Conservation (phyloP, 257 asterid genomes). For the Primulina tabacum region DNA sequence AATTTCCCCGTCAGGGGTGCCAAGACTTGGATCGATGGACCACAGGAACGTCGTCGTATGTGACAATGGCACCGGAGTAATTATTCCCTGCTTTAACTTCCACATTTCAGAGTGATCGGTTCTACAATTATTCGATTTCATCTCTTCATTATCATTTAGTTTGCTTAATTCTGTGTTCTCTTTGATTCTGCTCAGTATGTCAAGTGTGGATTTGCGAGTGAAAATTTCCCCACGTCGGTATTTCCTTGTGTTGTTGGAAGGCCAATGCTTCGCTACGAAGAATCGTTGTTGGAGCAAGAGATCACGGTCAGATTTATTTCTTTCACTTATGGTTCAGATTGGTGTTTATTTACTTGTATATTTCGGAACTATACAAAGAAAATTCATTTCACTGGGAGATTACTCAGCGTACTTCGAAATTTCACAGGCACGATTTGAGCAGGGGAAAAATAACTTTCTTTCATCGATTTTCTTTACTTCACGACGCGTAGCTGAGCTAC, state of each 20-base stretch:
- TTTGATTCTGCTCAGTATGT: slow-evolving; percentile 66
- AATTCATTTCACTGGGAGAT: neutral
- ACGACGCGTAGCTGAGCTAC: neutral
- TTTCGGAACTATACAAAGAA: neutral
- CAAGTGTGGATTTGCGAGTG: slow-evolving; percentile 94
- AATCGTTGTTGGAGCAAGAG: slow-evolving; percentile 89
- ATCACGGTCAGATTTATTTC: slow-evolving; percentile 52
- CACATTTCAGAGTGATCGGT: slow-evolving; percentile 4
- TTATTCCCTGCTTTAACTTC: neutral
- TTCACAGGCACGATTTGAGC: neutral
- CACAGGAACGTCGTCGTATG: slow-evolving; percentile 82
- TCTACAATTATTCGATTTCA: slow-evolving; percentile 20
- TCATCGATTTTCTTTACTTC: no score
- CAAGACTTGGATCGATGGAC: slow-evolving; percentile 49
- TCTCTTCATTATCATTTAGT: neutral
- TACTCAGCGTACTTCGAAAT: neutral
- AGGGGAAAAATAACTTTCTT: neutral
- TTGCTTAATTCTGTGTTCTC: neutral
- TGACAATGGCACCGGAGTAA: slow-evolving; percentile 95
- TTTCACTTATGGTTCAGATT: neutral
- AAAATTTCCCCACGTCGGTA: slow-evolving; percentile 94
- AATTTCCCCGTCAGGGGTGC: neutral
- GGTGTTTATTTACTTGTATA: slow-evolving; percentile 2
- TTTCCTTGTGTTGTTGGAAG: slow-evolving; percentile 96
- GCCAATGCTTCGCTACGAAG: slow-evolving; percentile 97